These are phyloP conservation scores for Rugonectria rugulosa DNA, from an alignment of 2,329 filamentous ascomycete species.

Conservation along the genomic window DNA sequence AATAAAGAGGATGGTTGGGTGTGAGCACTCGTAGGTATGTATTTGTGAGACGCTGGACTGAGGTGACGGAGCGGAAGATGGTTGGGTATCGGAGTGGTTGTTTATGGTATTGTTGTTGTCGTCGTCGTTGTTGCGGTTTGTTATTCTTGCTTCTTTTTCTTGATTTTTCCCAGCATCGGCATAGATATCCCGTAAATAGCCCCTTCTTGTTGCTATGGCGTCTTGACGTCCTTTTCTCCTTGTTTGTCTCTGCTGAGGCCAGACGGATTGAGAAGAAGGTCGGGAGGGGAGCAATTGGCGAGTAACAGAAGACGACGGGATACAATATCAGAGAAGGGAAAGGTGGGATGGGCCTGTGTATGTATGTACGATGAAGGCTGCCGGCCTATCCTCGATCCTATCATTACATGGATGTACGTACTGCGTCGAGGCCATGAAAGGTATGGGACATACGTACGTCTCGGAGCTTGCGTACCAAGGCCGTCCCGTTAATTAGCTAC, in stretches of 20 bases:
- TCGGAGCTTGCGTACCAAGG: conserved; percentile 13
- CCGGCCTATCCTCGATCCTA: neutral
- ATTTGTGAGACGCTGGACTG: too few relatives aligned
- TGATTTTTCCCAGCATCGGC: neutral
- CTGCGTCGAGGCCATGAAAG: neutral
- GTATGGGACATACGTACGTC: conserved; percentile 17
- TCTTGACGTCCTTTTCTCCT: too few relatives aligned
- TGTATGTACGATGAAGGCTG: neutral
- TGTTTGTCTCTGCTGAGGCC: too few relatives aligned
- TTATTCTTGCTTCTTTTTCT: neutral
- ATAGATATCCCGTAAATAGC: too few relatives aligned
- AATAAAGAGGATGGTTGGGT: neutral
- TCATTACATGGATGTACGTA: conserved; percentile 11
- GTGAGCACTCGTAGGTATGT: conserved; percentile 1
- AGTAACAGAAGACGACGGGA: neutral
- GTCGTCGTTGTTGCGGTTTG: too few relatives aligned
- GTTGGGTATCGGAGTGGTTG: too few relatives aligned
- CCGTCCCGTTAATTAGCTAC: conserved; percentile 11
- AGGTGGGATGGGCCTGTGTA: neutral
- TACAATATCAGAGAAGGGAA: neutral
- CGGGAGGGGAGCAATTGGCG: neutral
- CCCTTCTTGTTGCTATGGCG: too few relatives aligned
- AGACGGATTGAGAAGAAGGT: too few relatives aligned
- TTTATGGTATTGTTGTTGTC: neutral
- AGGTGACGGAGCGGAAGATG: too few relatives aligned